Percentiles rank a stretch among this genome's conserved stretches.
These are phyloP conservation scores for Salicornia ramosissima DNA, from an alignment of 148 eudicot species.

Conservation along the genomic window DNA sequence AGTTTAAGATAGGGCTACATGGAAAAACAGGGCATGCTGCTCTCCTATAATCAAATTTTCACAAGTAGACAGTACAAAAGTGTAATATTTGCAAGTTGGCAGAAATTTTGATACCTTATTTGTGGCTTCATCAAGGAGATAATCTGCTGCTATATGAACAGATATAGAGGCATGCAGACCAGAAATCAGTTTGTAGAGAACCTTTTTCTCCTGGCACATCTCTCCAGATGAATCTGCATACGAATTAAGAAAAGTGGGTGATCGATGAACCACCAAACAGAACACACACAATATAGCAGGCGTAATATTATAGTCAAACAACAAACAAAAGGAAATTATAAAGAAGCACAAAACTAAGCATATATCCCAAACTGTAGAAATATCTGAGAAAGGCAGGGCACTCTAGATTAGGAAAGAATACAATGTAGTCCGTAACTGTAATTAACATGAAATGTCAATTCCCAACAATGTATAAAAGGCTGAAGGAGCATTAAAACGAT, in stretches of 20 bases:
- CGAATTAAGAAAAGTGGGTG: background rate
- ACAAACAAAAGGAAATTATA: background rate
- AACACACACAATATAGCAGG: background rate
- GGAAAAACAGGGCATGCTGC: no score
- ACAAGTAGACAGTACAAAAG: background rate
- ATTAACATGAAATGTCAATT: no score
- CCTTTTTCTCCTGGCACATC: constrained; percentile 81
- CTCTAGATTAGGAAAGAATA: no score
- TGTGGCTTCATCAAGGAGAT: constrained; percentile 76
- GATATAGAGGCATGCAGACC: constrained; percentile 96
- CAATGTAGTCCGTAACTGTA: no score
- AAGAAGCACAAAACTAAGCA: background rate
- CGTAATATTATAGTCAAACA: background rate
- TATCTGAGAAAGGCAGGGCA: no score
- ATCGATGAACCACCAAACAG: constrained; percentile 1
- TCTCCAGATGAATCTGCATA: constrained; percentile 75
- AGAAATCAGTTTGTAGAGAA: constrained; percentile 83
- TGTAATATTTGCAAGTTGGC: background rate
- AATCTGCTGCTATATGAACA: constrained; percentile 79
- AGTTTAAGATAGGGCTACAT: no score
- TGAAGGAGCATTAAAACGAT: no score
- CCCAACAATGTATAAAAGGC: no score
- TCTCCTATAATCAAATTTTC: background rate
- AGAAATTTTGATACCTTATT: constrained; percentile 44
- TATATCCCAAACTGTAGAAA: background rate